phyloP scores from a whole-genome alignment of 2,329 filamentous ascomycete species.

The Talaromyces sp. region DNA sequence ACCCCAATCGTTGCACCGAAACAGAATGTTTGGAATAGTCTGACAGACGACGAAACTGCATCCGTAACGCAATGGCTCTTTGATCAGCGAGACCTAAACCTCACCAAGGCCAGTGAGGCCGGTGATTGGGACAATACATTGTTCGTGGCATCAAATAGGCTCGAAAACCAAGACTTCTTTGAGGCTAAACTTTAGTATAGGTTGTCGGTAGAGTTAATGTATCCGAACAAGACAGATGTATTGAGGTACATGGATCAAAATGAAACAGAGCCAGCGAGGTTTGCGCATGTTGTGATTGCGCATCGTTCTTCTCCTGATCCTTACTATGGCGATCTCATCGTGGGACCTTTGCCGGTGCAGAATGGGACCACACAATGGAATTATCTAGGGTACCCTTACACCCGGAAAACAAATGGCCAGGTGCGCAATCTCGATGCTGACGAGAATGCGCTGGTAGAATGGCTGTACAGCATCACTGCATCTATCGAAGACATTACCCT shows the following conservation, averaged over 20 bases:
- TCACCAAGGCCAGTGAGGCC: conserved; percentile 1
- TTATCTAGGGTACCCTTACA: not conserved
- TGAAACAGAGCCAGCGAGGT: not conserved
- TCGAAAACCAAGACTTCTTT: not conserved
- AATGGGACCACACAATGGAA: not conserved
- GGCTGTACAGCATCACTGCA: conserved; percentile 5
- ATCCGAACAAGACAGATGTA: not conserved
- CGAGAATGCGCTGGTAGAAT: not conserved
- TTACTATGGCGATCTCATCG: conserved; percentile 2
- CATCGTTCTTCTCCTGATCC: conserved; percentile 4
- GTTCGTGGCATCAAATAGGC: not conserved
- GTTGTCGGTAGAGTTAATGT: not conserved
- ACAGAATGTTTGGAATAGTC: not conserved
- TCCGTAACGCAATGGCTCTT: conserved; percentile 4
- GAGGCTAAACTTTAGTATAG: not conserved
- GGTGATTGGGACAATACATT: conserved; percentile 8
- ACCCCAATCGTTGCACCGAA: not conserved
- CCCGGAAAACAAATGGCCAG: not conserved
- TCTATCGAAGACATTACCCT: conserved; percentile 10
- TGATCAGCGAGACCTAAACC: conserved; percentile 6
- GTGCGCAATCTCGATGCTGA: not conserved
- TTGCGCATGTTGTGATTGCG: conserved; percentile 10
- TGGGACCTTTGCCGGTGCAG: conserved; percentile 5
- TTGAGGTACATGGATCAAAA: conserved; percentile 6
- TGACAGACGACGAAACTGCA: not conserved